Conservation (phyloP, 2,329 filamentous ascomycete species). For the Chaetomium sp. region DNA sequence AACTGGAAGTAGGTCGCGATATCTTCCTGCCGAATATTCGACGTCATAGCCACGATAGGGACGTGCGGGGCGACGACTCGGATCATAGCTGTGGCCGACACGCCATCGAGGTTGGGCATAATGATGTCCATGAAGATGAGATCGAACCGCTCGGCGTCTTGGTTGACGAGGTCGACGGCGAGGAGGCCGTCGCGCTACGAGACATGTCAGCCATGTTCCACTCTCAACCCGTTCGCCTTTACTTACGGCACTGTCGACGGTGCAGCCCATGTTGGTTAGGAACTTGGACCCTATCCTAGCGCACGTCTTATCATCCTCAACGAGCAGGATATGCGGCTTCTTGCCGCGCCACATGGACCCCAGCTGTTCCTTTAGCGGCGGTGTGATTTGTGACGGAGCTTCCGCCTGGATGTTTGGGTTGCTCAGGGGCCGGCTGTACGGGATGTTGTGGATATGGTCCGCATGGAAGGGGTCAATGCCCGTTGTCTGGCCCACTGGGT, state of each 20-base stretch:
- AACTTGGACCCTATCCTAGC: constrained; percentile 70
- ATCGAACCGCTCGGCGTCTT: constrained; percentile 56
- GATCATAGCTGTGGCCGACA: constrained; percentile 91
- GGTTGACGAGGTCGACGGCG: constrained; percentile 80
- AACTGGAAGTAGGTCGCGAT: constrained; percentile 97
- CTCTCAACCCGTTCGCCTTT: neutral
- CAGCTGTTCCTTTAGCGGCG: constrained; percentile 40
- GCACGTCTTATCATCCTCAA: constrained; percentile 77
- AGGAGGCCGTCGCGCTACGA: constrained; percentile 79
- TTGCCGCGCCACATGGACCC: constrained; percentile 59
- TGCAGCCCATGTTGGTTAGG: constrained; percentile 64
- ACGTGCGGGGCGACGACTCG: constrained; percentile 79
- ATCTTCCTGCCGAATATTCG: constrained; percentile 94
- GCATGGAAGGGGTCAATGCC: constrained; percentile 94
- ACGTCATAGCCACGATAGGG: constrained; percentile 98
- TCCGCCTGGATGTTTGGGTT: constrained; percentile 49
- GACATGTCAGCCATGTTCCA: constrained; percentile 5
- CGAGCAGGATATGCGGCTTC: constrained; percentile 81
- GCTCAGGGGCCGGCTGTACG: constrained; percentile 76
- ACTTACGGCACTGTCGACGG: constrained; percentile 68
- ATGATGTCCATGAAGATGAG: constrained; percentile 91
- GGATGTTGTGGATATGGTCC: constrained; percentile 92
- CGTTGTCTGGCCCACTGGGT: constrained; percentile 86
- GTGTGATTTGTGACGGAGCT: constrained; percentile 45
- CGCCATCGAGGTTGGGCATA: constrained; percentile 94